A percentile compares a stretch with the other conserved stretches of the same genome.
phyloP scores from a whole-genome alignment of 2,329 filamentous ascomycete genomes.

The Chaetomiaceae sp. region DNA sequence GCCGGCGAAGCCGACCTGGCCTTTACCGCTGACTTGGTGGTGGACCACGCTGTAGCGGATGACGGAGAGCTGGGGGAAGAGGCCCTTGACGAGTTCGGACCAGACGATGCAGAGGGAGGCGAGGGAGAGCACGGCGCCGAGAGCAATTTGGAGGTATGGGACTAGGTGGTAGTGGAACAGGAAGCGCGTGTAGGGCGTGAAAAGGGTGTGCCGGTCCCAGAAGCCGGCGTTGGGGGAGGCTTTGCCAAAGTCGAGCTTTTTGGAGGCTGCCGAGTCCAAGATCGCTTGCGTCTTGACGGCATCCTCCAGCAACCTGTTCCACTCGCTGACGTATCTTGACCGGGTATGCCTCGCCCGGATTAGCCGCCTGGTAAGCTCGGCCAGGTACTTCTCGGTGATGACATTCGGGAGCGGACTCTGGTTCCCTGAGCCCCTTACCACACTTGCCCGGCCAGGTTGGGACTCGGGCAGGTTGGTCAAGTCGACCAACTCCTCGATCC shows the following conservation, averaged over 20 bases:
- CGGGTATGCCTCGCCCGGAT: slow-evolving; percentile 78
- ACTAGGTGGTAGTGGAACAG: slow-evolving; percentile 69
- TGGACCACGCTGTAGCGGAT: slow-evolving; percentile 66
- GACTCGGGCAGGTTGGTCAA: slow-evolving; percentile 65
- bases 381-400: slow-evolving; percentile 89
- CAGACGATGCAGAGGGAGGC: slow-evolving; percentile 84
- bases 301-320: slow-evolving; percentile 71
- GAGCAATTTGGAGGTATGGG: slow-evolving; percentile 60
- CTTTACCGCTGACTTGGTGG: slow-evolving; percentile 65
- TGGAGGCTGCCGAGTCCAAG: slow-evolving; percentile 76
- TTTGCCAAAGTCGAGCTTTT: slow-evolving; percentile 70
- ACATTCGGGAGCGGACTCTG: slow-evolving; percentile 61
- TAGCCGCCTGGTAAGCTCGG: slow-evolving; percentile 79
- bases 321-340: slow-evolving; percentile 78
- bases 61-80: slow-evolving; percentile 70
- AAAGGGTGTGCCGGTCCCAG: slow-evolving; percentile 51
- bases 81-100: slow-evolving; percentile 88
- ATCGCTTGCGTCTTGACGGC: slow-evolving; percentile 75
- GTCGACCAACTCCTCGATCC: slow-evolving; percentile 92
- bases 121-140: slow-evolving; percentile 64
- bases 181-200: slow-evolving; percentile 81
- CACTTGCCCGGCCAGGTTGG: slow-evolving; percentile 37
- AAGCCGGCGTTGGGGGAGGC: slow-evolving; percentile 52
- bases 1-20: slow-evolving; percentile 77
- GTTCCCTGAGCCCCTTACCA: slow-evolving; percentile 39